phyloP scores from a whole-genome alignment of 2,329 filamentous ascomycete genomes.

The Penicillium capsulatum region DNA sequence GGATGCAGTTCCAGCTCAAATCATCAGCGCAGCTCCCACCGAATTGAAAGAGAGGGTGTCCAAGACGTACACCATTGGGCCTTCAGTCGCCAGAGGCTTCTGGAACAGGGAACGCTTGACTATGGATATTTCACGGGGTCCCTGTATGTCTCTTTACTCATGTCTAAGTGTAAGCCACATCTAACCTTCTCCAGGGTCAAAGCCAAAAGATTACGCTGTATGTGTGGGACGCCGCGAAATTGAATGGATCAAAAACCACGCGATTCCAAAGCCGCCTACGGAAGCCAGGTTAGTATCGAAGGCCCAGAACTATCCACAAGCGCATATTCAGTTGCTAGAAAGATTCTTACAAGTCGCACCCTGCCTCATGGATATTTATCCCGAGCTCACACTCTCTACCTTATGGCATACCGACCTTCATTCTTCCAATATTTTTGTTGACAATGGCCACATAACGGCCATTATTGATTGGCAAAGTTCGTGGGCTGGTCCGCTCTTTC shows the following conservation, averaged over 20 bases:
- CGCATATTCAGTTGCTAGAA: slow-evolving; percentile 33
- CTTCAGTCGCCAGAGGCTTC: slow-evolving; percentile 32
- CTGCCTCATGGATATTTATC: slow-evolving; percentile 28
- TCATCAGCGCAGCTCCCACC: slow-evolving; percentile 23
- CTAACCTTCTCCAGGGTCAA: slow-evolving; percentile 28
- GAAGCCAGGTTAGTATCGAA: slow-evolving; percentile 22
- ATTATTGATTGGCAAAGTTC: slow-evolving; percentile 44
- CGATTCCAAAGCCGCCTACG: slow-evolving; percentile 19
- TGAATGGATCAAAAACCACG: slow-evolving; percentile 32
- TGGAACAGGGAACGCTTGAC: slow-evolving; percentile 34
- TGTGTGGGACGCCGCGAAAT: slow-evolving; percentile 34
- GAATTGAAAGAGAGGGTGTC: slow-evolving; percentile 30
- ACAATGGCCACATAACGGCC: slow-evolving; percentile 33
- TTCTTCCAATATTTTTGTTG: slow-evolving; percentile 39
- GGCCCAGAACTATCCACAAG: slow-evolving; percentile 26
- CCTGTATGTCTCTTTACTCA: slow-evolving; percentile 28
- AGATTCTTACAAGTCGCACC: slow-evolving; percentile 31
- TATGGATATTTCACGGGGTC: slow-evolving; percentile 39
- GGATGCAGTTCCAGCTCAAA: slow-evolving; percentile 28
- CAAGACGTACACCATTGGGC: slow-evolving; percentile 37
- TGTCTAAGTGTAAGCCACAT: slow-evolving; percentile 5
- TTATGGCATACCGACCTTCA: slow-evolving; percentile 42
- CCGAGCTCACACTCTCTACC: slow-evolving; percentile 23
- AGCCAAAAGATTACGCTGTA: slow-evolving; percentile 29
- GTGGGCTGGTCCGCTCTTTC: slow-evolving; percentile 28